phyloP scores from a whole-genome alignment of 176 grass and related monocot genomes.

The Melocanna baccifera region DNA sequence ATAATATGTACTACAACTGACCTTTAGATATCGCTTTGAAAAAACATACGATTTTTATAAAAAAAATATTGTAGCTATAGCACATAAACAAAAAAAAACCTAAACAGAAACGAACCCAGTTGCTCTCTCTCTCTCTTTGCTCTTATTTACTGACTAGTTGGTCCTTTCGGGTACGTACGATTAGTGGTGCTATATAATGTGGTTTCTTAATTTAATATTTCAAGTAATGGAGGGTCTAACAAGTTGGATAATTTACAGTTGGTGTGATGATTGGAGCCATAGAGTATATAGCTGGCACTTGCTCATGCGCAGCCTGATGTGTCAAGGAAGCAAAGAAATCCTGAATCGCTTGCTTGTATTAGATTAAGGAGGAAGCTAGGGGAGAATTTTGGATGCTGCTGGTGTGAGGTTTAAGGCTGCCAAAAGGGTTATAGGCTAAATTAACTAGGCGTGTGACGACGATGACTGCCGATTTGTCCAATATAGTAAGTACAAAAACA shows the following conservation, averaged over 20 bases:
- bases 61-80: too few relatives aligned
- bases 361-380: slow-evolving; percentile 18
- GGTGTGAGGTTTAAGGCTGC: slow-evolving; percentile 1
- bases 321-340: slow-evolving; percentile 23
- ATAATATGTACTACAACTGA: too few relatives aligned
- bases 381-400: background rate
- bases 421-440: slow-evolving; percentile 15
- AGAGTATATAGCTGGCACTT: background rate
- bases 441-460: slow-evolving; percentile 4
- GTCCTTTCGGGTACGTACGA: slow-evolving; percentile 19
- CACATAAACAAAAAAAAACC: too few relatives aligned
- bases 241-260: slow-evolving; percentile 21
- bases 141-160: slow-evolving; percentile 25
- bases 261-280: slow-evolving; percentile 27
- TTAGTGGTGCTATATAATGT: background rate
- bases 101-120: too few relatives aligned
- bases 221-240: background rate
- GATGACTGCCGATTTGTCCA: slow-evolving; percentile 22
- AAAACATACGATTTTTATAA: too few relatives aligned
- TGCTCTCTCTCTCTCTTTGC: too few relatives aligned
- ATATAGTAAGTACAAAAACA: too few relatives aligned
- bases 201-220: background rate
- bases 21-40: too few relatives aligned
- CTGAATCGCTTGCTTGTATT: slow-evolving; percentile 14
- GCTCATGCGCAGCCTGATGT: slow-evolving; percentile 12